phyloP scores from a whole-genome alignment of 805 yeast species.

The Pachysolen tannophilus region DNA sequence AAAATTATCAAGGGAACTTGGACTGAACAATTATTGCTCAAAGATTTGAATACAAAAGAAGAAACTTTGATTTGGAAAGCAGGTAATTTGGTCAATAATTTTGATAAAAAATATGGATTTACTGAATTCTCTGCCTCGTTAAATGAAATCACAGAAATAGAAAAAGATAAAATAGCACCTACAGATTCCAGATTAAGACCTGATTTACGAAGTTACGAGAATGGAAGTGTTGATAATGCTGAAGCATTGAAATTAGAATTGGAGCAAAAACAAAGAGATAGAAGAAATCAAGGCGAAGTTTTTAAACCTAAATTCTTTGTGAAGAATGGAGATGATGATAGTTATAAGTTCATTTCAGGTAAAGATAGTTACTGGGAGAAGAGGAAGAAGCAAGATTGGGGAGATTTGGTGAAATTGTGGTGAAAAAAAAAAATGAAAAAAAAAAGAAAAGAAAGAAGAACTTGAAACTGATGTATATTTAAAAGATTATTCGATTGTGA shows the following conservation, averaged over 20 bases:
- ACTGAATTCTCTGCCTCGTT: constrained; percentile 74
- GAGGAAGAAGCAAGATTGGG: constrained; percentile 59
- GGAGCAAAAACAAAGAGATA: constrained; percentile 74
- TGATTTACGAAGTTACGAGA: constrained; percentile 67
- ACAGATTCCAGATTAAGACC: constrained; percentile 90
- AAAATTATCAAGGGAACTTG: constrained; percentile 60
- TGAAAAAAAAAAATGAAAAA: constrained; percentile 15
- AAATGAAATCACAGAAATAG: constrained; percentile 72
- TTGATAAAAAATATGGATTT: constrained; percentile 72
- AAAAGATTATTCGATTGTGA: no score
- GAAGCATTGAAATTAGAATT: constrained; percentile 58
- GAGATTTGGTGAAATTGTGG: constrained; percentile 49
- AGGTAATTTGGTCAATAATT: constrained; percentile 53
- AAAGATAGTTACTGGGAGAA: constrained; percentile 70
- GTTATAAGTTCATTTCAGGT: constrained; percentile 54
- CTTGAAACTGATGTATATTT: no score
- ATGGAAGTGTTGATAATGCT: constrained; percentile 62
- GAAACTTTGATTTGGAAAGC: constrained; percentile 54
- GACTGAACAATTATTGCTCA: constrained; percentile 59
- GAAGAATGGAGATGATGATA: constrained; percentile 27
- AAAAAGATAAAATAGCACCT: constrained; percentile 58
- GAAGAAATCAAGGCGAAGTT: constrained; percentile 42
- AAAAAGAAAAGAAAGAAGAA: no score
- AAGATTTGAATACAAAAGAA: constrained; percentile 25
- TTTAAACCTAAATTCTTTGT: constrained; percentile 12